These are phyloP conservation scores for Pyrrhoderma noxium DNA, from an alignment of 1,284 basidiomycete species.

Conservation along the genomic window DNA sequence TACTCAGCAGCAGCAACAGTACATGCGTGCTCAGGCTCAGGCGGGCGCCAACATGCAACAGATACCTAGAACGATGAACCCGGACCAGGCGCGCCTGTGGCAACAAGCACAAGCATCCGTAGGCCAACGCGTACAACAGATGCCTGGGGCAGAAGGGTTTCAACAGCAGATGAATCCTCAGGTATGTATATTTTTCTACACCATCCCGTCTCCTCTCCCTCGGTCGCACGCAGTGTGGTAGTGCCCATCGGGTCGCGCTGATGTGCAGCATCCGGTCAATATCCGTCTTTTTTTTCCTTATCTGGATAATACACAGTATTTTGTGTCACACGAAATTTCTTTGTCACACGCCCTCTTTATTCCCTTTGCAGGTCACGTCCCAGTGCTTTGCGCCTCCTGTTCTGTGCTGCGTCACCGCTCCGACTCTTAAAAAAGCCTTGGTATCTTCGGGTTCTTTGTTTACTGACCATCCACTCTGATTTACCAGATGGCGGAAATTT, in stretches of 20 bases:
- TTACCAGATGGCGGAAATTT: conserved; percentile 15
- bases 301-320: conserved; percentile 10
- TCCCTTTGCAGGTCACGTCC: conserved; percentile 2
- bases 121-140: background rate
- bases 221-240: background rate
- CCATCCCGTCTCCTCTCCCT: background rate
- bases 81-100: conserved; percentile 16
- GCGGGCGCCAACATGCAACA: conserved; percentile 2
- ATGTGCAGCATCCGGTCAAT: conserved; percentile 12
- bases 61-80: conserved; percentile 9
- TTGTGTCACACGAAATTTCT: conserved; percentile 1
- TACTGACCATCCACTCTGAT: conserved; percentile 5
- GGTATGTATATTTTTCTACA: conserved; percentile 11
- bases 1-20: conserved; percentile 14
- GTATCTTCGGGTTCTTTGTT: conserved; percentile 3
- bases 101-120: conserved; percentile 13
- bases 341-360: background rate
- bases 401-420: conserved; percentile 6
- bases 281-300: conserved; percentile 9
- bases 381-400: conserved; percentile 4
- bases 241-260: conserved; percentile 13
- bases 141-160: conserved; percentile 12
- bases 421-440: background rate
- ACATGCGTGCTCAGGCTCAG: conserved; percentile 7
- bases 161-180: conserved; percentile 9